Evolutionary conservation across 352 stramenopile genomes (phyloP), one percentile per base, ranked within the genome.

Genomic region (Phytopythium sindhum): DNA sequence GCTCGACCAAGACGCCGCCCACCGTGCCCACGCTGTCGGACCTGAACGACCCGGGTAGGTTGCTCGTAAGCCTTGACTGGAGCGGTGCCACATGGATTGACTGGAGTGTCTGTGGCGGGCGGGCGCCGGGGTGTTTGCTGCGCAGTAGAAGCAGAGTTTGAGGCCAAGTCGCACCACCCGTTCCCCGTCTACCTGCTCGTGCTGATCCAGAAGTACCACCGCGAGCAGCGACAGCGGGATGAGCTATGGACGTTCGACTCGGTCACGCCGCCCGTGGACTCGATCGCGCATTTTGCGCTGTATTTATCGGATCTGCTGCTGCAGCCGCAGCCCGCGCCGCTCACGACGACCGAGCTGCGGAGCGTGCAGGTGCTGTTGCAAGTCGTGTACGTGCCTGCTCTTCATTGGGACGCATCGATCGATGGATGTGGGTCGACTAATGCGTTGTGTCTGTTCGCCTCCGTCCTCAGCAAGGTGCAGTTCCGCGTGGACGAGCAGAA

Each of bases 131-230:
- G 50, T 33, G 47, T 64, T 79, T 80, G 45, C 48, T 61, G 67
- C 69, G 71, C 72, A 91, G 84, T 91, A 77, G 84, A 91, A 79
- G 82, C 74, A 75, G 87, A 95, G 71, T 92, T 94, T 72, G 87
- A 95, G 66, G 72, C 84, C 33, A 93, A 93, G 64, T 79, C 76
- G 29, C 75, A 93, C 47, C 84, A 84, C 0, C 87, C 87, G 31
- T 93, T 94, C 58, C 87, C 87, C 4, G 59, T 53, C 26, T 95
- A 92, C 58, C 68, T 95, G 42, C 76, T 82, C 58, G 68, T 88
- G 17, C 70, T 95, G 45, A 93, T 95, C 55, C 83, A 95, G 56
- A 95, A 92, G 73, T 95, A 92, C 67, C 85, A 92, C 62, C 81
- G 75, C 48, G 87, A 95, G 64, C 56, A 61, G 8, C 75, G 77